Conservation (phyloP, 1,284 basidiomycete species). For the Leccinum angustisporum region DNA sequence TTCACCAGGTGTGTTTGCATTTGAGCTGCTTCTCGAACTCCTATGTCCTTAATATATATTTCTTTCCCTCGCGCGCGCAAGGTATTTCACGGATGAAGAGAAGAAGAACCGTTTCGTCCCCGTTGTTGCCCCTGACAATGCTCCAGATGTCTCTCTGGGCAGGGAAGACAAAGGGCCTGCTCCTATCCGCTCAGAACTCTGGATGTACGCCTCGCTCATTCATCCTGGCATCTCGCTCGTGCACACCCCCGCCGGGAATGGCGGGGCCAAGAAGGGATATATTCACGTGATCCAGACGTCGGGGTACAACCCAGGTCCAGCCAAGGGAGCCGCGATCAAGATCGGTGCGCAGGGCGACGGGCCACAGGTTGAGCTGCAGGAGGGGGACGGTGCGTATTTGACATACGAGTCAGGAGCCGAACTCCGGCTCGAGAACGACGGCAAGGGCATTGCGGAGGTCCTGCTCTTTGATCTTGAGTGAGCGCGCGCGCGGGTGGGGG, state of each 20-base stretch:
- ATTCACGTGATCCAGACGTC: slow-evolving; percentile 74
- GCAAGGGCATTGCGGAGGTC: slow-evolving; percentile 61
- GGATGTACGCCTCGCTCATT: slow-evolving; percentile 68
- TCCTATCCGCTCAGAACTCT: slow-evolving; percentile 65
- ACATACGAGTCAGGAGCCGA: slow-evolving; percentile 43
- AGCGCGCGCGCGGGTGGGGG: slow-evolving; percentile 5
- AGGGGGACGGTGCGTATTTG: slow-evolving; percentile 77
- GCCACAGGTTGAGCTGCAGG: slow-evolving; percentile 40
- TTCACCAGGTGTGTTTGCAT: slow-evolving; percentile 58
- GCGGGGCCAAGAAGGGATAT: slow-evolving; percentile 50
- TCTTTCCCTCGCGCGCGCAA: slow-evolving; percentile 15
- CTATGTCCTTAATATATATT: neutral
- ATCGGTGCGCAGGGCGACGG: slow-evolving; percentile 45
- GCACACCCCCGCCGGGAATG: slow-evolving; percentile 45
- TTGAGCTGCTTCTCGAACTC: neutral
- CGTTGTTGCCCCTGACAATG: slow-evolving; percentile 69
- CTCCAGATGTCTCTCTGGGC: slow-evolving; percentile 52
- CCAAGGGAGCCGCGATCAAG: slow-evolving; percentile 51
- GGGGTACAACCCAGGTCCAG: slow-evolving; percentile 63
- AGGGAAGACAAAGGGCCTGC: slow-evolving; percentile 74
- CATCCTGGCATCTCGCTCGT: slow-evolving; percentile 51
- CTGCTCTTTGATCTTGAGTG: slow-evolving; percentile 73
- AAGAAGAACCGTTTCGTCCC: slow-evolving; percentile 70
- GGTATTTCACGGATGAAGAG: slow-evolving; percentile 80
- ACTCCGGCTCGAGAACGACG: slow-evolving; percentile 58